Evolutionary conservation across 108 stramenopile genomes (phyloP), one percentile per base, ranked within the genome.

Genomic region (Skeletonema menzelii): DNA sequence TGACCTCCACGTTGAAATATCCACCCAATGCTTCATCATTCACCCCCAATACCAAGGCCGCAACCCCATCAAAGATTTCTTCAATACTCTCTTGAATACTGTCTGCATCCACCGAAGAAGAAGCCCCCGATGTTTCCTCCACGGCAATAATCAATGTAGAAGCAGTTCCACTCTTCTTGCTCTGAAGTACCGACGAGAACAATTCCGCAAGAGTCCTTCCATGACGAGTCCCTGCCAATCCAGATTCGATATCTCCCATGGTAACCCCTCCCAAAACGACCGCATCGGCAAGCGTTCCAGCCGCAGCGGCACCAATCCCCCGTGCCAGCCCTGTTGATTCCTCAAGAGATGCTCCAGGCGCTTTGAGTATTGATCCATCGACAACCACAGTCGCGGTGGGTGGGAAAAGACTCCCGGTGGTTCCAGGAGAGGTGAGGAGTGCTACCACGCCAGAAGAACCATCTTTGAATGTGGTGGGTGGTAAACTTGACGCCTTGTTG

Each of bases 181-280:
- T 66, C 58, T 17, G 27, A n/a, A 63, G 11, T 4, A 85, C 59
- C 1, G 88, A 77, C 4, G 87, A 81, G 63, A 94, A 91, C 27
- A 94, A 46, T 34, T 91, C 90, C 1, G 87, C 87, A 32, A 94
- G 68, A 7, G 93, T 94, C 28, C 86, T 63, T 3, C 87, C 90
- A 73, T 94, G 93, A 19, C 93, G 72, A 6, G 93, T 88, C 31
- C 82, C 74, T 3, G 70, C 77, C 76, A 90, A 75, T 53, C 90
- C 93, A 5, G 76, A 74, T 75, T 88, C 82, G 20, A 88, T 73
- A 79, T 94, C 93, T 15, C 87, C 89, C 55, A 80, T 65, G 1
- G 90, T 94, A 22, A 94, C 88, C 5, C 93, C 93, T 35, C 83
- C 81, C 15, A 94, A 56, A 10, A 94, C 38, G 3, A 94, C 76